Evolutionary conservation across 345 rosid species (phyloP).

Genomic region (Capsella bursapastoris): DNA sequence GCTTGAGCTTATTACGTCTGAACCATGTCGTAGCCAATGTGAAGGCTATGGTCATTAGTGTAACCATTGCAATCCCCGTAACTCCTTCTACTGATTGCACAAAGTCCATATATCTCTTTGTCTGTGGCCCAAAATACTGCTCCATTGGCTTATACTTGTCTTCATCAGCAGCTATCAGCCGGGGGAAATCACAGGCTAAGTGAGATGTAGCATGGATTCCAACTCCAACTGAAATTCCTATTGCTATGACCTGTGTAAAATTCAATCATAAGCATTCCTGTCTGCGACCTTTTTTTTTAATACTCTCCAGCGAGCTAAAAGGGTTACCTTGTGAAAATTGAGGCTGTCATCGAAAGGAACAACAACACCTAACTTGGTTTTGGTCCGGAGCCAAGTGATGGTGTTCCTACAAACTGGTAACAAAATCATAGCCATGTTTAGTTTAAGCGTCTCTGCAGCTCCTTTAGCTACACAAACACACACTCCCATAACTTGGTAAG

Average conservation of each 20-base stretch:
- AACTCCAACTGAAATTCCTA: conserved; percentile 66
- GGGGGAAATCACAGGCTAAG: conserved; percentile 74
- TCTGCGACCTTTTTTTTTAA: not conserved
- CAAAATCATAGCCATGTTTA: conserved; percentile 78
- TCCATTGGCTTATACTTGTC: conserved; percentile 61
- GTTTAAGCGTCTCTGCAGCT: conserved; percentile 78
- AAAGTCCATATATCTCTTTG: conserved; percentile 61
- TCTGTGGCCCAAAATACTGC: conserved; percentile 63
- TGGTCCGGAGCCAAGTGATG: conserved; percentile 81
- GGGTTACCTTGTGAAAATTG: conserved; percentile 78
- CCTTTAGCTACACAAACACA: conserved; percentile 83
- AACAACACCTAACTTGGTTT: conserved; percentile 56
- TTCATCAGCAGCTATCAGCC: conserved; percentile 59
- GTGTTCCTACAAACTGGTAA: conserved; percentile 82
- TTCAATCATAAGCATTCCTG: conserved; percentile 23
- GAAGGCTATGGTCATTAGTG: conserved; percentile 80
- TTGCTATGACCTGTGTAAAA: conserved; percentile 62
- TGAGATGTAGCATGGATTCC: conserved; percentile 65
- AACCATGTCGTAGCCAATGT: conserved; percentile 79
- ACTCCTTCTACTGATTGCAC: conserved; percentile 66
- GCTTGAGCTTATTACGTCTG: conserved; percentile 58
- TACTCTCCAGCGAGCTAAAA: not conserved
- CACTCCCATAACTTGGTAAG: conserved; percentile 62
- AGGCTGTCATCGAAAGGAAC: conserved; percentile 86
- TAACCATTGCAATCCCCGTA: conserved; percentile 67